phyloP scores from a whole-genome alignment of 441 rosid species.

The Bruguiera hainesii region DNA sequence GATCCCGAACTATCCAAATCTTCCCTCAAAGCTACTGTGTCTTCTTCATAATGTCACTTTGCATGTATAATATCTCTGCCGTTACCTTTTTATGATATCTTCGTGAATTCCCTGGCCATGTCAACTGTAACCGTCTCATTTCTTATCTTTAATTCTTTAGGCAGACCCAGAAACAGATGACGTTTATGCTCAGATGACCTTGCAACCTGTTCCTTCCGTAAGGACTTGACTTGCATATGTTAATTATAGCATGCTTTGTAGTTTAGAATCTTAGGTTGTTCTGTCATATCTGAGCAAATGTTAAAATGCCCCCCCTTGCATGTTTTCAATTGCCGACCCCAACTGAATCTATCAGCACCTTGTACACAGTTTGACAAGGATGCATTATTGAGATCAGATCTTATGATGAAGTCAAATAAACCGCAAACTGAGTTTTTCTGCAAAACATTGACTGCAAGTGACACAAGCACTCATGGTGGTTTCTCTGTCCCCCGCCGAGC shows the following conservation, averaged over 20 bases:
- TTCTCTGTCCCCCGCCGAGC: constrained; percentile 97
- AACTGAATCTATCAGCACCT: constrained; percentile 28
- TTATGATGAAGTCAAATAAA: constrained; percentile 60
- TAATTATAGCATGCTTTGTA: constrained; percentile 15
- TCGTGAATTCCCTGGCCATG: not conserved
- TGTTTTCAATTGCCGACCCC: constrained; percentile 19
- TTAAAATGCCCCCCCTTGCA: not conserved
- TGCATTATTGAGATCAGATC: constrained; percentile 80
- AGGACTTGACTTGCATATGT: constrained; percentile 20
- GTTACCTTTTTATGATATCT: not conserved
- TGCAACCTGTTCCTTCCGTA: constrained; percentile 81
- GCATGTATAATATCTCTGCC: constrained; percentile 47
- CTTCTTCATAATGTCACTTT: constrained; percentile 78
- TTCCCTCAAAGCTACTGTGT: constrained; percentile 81
- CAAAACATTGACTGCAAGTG: constrained; percentile 93
- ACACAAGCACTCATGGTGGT: constrained; percentile 98
- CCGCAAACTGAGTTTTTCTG: constrained; percentile 93
- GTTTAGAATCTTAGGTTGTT: constrained; percentile 5
- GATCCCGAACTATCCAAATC: constrained; percentile 85
- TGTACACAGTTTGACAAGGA: constrained; percentile 80
- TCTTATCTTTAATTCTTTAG: constrained; percentile 34
- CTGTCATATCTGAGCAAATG: not conserved
- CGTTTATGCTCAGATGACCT: constrained; percentile 97
- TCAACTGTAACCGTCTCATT: not conserved
- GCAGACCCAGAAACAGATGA: constrained; percentile 97